Evolutionary conservation across 1,284 basidiomycete genomes (phyloP).

Genomic region (Sporisorium iseilematis-ciliati): DNA sequence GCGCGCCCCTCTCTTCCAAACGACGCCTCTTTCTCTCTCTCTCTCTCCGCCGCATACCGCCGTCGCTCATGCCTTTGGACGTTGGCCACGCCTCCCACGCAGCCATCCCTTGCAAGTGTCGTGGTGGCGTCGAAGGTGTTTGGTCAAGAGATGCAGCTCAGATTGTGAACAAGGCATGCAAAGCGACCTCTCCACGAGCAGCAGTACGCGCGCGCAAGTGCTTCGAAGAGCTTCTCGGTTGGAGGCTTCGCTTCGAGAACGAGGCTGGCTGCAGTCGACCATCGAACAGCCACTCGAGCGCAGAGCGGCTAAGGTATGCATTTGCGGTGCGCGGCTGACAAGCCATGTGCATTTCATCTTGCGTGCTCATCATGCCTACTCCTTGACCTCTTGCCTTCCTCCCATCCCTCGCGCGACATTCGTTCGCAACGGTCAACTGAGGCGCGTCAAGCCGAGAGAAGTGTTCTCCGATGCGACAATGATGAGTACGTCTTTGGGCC

Average conservation of each 20-base stretch:
- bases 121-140: no score
- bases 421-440: no score
- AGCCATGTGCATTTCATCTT: conserved; percentile 19
- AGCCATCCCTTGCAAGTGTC: no score
- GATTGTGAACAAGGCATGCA: neutral
- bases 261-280: conserved; percentile 20
- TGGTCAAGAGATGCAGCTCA: neutral
- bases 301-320: no score
- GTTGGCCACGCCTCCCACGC: no score
- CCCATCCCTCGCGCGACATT: neutral
- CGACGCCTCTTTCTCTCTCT: neutral
- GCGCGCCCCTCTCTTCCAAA: no score
- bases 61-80: conserved; percentile 7
- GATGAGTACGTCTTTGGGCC: neutral
- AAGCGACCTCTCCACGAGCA: neutral
- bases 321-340: conserved; percentile 14
- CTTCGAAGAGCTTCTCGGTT: neutral
- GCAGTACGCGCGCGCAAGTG: neutral
- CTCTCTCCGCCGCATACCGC: conserved; percentile 13
- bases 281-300: conserved; percentile 17
- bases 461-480: neutral
- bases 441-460: neutral
- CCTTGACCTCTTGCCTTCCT: neutral
- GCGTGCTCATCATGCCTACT: neutral
- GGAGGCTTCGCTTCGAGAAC: conserved; percentile 20